Evolutionary conservation across 495 filamentous ascomycete genomes (phyloP).

Genomic region (Aspergillus mulundensis): DNA sequence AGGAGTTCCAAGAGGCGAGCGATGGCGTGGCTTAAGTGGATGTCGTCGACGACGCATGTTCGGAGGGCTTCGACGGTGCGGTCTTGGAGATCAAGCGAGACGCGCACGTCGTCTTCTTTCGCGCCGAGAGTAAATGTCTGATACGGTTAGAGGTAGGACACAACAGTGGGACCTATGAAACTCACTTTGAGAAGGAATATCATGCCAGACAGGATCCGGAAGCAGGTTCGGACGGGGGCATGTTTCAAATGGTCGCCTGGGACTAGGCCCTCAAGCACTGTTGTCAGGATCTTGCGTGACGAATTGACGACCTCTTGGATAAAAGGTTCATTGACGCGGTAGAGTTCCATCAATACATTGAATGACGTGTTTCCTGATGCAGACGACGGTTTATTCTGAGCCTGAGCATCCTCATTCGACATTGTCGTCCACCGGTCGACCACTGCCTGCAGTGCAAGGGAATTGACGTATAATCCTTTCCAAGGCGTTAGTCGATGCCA

Average conservation of each 20-base stretch:
- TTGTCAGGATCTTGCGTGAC: conserved; percentile 74
- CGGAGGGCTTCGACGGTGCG: conserved; percentile 73
- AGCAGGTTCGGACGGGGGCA: conserved; percentile 87
- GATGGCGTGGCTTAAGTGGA: conserved; percentile 91
- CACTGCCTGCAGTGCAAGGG: conserved; percentile 87
- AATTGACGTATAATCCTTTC: conserved; percentile 80
- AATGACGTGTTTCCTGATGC: conserved; percentile 40
- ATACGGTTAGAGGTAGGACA: conserved; percentile 8
- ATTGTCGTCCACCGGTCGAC: conserved; percentile 86
- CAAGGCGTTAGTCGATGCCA: conserved; percentile 11
- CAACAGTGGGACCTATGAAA: background rate
- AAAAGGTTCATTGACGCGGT: conserved; percentile 62
- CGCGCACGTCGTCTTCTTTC: conserved; percentile 78
- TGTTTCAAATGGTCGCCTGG: conserved; percentile 84
- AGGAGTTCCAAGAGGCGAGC: conserved; percentile 85
- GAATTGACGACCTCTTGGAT: conserved; percentile 86
- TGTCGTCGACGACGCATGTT: conserved; percentile 87
- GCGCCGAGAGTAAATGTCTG: conserved; percentile 92
- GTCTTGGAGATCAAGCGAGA: conserved; percentile 78
- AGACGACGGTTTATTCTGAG: conserved; percentile 34
- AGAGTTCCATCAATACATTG: conserved; percentile 53
- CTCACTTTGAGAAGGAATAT: conserved; percentile 83
- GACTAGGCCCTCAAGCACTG: conserved; percentile 77
- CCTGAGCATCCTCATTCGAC: conserved; percentile 50
- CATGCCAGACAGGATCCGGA: conserved; percentile 88